phyloP scores from a whole-genome alignment of 257 asterid species.

The Nicotiana sylvestris region DNA sequence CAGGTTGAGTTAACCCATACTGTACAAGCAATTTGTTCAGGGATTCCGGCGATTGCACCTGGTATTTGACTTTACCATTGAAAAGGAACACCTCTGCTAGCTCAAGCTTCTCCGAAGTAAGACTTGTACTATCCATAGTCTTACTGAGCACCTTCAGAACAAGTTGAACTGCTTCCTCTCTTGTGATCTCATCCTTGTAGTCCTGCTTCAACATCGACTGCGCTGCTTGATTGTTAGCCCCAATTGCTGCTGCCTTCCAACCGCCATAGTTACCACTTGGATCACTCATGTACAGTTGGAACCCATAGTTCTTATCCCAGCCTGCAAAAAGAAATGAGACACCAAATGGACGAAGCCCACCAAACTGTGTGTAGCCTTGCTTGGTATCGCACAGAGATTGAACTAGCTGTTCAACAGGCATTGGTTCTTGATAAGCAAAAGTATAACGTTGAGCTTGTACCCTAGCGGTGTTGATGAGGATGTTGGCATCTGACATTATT shows the following conservation, averaged over 20 bases:
- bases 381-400: constrained; percentile 10
- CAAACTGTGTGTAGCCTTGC: constrained; percentile 11
- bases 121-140: constrained; percentile 17
- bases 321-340: constrained; percentile 10
- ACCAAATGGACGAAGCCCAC: constrained; percentile 12
- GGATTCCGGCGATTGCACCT: constrained; percentile 13
- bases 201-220: constrained; percentile 10
- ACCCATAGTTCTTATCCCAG: constrained; percentile 12
- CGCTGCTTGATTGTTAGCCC: constrained; percentile 10
- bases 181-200: constrained; percentile 9
- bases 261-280: constrained; percentile 14
- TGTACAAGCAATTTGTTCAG: not conserved
- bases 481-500: too few relatives aligned
- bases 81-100: constrained; percentile 14
- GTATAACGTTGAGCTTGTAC: too few relatives aligned
- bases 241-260: constrained; percentile 9
- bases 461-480: too few relatives aligned
- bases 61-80: constrained; percentile 15
- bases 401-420: not conserved
- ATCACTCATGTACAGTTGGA: constrained; percentile 10
- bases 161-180: constrained; percentile 10
- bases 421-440: too few relatives aligned
- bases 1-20: constrained; percentile 4
- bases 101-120: constrained; percentile 15
- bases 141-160: constrained; percentile 18